phyloP scores from a whole-genome alignment of 768 basidiomycete genomes.

The Mycena kentingensis region DNA sequence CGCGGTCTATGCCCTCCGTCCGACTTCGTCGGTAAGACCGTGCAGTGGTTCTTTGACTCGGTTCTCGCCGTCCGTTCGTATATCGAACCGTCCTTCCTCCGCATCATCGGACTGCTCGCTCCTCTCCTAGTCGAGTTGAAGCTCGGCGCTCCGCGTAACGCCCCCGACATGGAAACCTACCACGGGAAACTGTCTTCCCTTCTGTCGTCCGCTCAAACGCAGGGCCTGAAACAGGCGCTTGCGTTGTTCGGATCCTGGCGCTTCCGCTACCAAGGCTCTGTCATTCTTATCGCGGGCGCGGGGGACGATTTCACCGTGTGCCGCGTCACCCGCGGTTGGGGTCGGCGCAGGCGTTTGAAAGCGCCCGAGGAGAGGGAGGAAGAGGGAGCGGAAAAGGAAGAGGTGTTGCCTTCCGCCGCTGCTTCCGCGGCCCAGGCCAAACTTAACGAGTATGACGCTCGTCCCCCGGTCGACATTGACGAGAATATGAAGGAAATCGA shows the following conservation, averaged over 20 bases:
- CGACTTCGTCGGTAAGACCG: not conserved
- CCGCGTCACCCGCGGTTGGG: not conserved
- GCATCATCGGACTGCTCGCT: slow-evolving; percentile 4
- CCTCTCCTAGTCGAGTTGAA: slow-evolving; percentile 6
- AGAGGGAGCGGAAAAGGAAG: not conserved
- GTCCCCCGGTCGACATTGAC: not conserved
- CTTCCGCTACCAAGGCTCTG: not conserved
- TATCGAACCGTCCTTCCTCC: not conserved
- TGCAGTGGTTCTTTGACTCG: not conserved
- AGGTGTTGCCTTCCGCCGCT: no score
- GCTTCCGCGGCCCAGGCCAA: not conserved
- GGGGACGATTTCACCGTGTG: slow-evolving; percentile 1
- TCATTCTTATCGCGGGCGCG: slow-evolving; percentile 1
- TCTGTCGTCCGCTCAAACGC: not conserved
- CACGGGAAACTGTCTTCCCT: not conserved
- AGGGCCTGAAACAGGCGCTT: not conserved
- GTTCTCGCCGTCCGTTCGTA: not conserved
- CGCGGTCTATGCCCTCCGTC: not conserved
- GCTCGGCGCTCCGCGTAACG: slow-evolving; percentile 2
- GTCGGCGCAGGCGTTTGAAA: not conserved
- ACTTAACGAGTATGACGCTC: not conserved
- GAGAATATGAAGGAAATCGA: not conserved
- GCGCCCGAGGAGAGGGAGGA: not conserved
- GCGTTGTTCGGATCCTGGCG: slow-evolving; percentile 4
- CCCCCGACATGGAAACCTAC: not conserved